Percentiles rank a stretch among this genome's conserved stretches.
Conservation (phyloP, 306 rosid genomes). For the Betula pendula region DNA sequence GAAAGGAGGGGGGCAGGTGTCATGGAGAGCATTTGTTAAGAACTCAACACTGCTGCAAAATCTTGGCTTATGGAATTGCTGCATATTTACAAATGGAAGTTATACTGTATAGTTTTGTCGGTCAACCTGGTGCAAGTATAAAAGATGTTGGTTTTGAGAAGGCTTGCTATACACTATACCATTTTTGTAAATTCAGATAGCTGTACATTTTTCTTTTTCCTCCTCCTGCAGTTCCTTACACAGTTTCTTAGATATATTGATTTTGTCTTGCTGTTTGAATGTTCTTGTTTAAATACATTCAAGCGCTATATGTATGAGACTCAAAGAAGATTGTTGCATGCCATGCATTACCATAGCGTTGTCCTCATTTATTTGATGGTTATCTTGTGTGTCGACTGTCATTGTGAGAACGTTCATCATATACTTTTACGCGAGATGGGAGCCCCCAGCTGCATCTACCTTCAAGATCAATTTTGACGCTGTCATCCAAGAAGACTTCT, state of each 20-base stretch:
- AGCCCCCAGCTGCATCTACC: too few relatives aligned
- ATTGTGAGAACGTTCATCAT: too few relatives aligned
- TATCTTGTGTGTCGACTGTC: neutral
- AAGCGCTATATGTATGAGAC: neutral
- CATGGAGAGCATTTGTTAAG: neutral
- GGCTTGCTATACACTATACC: slow-evolving; percentile 7
- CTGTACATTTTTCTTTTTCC: neutral
- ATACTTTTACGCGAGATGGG: too few relatives aligned
- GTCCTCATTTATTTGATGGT: neutral
- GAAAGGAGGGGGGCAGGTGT: neutral
- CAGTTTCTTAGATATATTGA: neutral
- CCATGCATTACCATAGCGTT: neutral
- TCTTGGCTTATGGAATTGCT: neutral
- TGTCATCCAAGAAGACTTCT: too few relatives aligned
- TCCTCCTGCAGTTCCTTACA: neutral
- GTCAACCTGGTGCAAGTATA: slow-evolving; percentile 18
- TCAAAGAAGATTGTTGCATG: neutral
- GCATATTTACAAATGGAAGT: neutral
- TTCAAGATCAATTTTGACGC: too few relatives aligned
- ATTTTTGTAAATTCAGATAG: slow-evolving; percentile 11
- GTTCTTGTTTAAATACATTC: neutral
- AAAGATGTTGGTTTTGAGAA: slow-evolving; percentile 8
- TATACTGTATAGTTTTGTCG: neutral
- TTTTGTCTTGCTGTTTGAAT: neutral
- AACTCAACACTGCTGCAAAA: slow-evolving; percentile 9